phyloP scores from a whole-genome alignment of 208 protist genomes.

The Leishmania aethiopica region DNA sequence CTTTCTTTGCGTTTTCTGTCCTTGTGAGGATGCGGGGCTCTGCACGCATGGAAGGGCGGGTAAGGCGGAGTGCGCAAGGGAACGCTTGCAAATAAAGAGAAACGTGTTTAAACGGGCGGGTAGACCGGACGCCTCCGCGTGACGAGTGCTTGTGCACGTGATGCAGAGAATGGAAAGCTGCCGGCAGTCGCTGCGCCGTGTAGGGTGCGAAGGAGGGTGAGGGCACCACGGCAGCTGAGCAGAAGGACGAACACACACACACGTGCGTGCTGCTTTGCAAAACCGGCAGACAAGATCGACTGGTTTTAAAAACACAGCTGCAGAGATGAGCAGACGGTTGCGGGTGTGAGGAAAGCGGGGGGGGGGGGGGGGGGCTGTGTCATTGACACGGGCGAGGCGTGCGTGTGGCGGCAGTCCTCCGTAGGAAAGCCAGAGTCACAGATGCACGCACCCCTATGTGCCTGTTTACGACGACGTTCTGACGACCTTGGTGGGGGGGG shows the following conservation, averaged over 20 bases:
- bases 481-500: neutral
- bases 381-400: neutral
- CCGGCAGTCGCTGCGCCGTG: neutral
- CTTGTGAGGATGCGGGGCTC: neutral
- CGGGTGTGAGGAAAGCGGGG: neutral
- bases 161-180: neutral
- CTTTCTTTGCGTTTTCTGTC: neutral
- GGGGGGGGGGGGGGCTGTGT: neutral
- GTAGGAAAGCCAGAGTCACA: neutral
- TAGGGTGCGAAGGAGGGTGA: neutral
- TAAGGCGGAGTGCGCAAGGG: neutral
- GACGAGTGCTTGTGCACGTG: neutral
- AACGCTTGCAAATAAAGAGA: neutral
- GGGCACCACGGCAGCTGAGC: neutral
- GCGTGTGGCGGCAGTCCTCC: constrained; percentile 2
- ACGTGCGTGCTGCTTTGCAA: neutral
- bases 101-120: neutral
- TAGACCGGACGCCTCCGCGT: neutral
- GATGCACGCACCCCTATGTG: neutral
- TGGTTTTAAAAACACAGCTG: neutral
- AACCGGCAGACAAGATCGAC: neutral
- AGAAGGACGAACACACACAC: neutral
- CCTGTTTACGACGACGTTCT: neutral
- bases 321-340: neutral
- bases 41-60: neutral